Percentiles rank a stretch among this genome's conserved stretches.
These are phyloP conservation scores for Passiflora organensis DNA, from an alignment of 345 rosid genomes.

Conservation along the genomic window DNA sequence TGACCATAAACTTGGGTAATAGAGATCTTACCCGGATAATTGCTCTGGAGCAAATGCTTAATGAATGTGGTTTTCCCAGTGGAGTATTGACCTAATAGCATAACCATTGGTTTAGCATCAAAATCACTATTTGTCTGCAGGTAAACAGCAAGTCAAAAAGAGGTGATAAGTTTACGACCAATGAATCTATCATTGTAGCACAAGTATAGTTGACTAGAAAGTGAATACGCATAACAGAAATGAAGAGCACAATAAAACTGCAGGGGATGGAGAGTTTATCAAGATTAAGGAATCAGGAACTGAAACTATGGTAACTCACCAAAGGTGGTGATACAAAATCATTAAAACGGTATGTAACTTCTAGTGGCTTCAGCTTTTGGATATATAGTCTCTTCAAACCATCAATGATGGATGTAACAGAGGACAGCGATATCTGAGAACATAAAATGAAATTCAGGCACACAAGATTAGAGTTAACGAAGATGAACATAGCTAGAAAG, in stretches of 20 bases:
- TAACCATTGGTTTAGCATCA: conserved; percentile 96
- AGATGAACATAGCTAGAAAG: background rate
- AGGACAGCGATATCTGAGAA: conserved; percentile 58
- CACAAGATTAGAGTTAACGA: background rate
- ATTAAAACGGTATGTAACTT: conserved; percentile 76
- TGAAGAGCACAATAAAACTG: conserved; percentile 10
- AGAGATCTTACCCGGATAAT: conserved; percentile 59
- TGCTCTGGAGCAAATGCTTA: conserved; percentile 77
- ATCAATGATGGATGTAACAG: conserved; percentile 88
- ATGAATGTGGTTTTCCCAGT: conserved; percentile 98
- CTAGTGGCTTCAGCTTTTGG: conserved; percentile 87
- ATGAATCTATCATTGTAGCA: background rate
- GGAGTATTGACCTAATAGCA: conserved; percentile 97
- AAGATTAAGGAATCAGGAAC: background rate
- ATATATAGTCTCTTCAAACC: conserved; percentile 86
- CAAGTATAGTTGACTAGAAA: background rate
- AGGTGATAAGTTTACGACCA: conserved; percentile 8
- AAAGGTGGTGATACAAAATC: conserved; percentile 87
- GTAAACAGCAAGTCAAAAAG: conserved; percentile 10
- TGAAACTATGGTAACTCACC: conserved; percentile 44
- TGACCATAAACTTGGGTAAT: background rate
- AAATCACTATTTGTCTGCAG: conserved; percentile 84
- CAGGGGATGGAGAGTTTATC: background rate
- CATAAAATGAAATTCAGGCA: background rate
- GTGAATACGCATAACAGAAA: conserved; percentile 6